Base-by-base conservation (phyloP, 257 asterid species). In the Solanum gandarillasii region DNA sequence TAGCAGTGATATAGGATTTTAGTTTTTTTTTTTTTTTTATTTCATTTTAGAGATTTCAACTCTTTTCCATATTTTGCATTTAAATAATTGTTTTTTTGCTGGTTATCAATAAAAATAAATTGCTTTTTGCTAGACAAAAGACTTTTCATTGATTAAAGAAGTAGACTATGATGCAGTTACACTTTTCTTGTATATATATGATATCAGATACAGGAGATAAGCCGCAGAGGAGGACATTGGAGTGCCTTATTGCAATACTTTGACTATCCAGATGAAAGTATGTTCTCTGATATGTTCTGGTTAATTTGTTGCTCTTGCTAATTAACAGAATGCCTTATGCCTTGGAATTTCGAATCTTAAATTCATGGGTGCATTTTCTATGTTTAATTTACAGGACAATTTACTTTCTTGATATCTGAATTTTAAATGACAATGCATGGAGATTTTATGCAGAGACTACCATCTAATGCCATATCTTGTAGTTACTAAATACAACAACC, bases 261-360 rank as follows among this genome's bases (percentile, higher is more conserved):
- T 29, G 96, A 94, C 89, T 95, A 86, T 88, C 93, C 94, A 11
- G 98, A 93, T 62, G 95, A 93, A 83, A 82, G 98, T 95, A 91
- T 92, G 95, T 92, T 82, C 35, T 52, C 41, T 35, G 41, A 13
- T 25, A 20, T 20, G 35, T 88, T 84, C 39, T 73, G 36, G 12
- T 75, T n/a, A 25, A 34, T 27, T 25, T 25, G 20, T 7, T 35
- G 18, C 32, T 70, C 35, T 4, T 31, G 48, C 55, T 52, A 87
- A 78, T 34, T 5, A 52, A 48, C 25, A 18, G 48, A 55, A 38
- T 5, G 39, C 52, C n/a, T 79, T 55, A 7, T 3, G 46, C 32
- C 52, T 67, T 23, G n/a, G 29, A 25, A 70, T 70, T 21, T 72
- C 11, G 6, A 72, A 46, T 9, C 43, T 31, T 83, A 46, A 48